Base-by-base conservation (phyloP, 2,329 filamentous ascomycete genomes). In the Saccharata proteae region DNA sequence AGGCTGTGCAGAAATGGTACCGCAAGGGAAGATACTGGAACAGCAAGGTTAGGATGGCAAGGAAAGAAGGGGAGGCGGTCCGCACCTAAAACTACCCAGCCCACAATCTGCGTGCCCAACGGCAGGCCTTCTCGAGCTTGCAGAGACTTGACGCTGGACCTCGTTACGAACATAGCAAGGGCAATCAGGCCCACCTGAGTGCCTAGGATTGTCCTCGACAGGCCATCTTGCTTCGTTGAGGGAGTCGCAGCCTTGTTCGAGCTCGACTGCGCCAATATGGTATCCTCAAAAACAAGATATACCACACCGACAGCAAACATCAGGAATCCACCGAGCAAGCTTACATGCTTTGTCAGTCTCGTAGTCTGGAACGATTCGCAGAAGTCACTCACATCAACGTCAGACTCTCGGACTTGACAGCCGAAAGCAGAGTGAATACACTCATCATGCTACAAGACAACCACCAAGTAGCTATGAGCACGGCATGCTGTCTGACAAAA, bases 111-210 rank as follows among this genome's bases (percentile, higher is more conserved):
- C 43, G 93, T 93, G 8, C 90, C 90, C 7, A 77, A 65, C 7
- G 88, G 88, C 25, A 98, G 64, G 6, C 90, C 90, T 41, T 75
- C 62, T 51, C 82, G 92, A 16, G 84, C 78, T 54, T 93, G 83
- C 7, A 98, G 57, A 14, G 85, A 92, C 34, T 78, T 58, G n/a
- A 79, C 74, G 49, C 83, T 94, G 2, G 83, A 92, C 26, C 77
- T 71, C 6, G 90, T 98, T 13, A 96, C 81, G 32, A 88, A 51
- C 64, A 93, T 83, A 6, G 88, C 72, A 31, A 96, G 66, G 6
- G 81, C 52, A 24, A 92, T 71, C 31, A 96, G 67, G 1, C 88
- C 88, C 35, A 85, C 58, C 67, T 79, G 46, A n/a, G 70, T 49
- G 14, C 81, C 79, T 16, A 80, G 59, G 13, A 85, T 60, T 2